Evolutionary conservation across 2,329 filamentous ascomycete genomes (phyloP).

Genomic region (Xylaria sp.): DNA sequence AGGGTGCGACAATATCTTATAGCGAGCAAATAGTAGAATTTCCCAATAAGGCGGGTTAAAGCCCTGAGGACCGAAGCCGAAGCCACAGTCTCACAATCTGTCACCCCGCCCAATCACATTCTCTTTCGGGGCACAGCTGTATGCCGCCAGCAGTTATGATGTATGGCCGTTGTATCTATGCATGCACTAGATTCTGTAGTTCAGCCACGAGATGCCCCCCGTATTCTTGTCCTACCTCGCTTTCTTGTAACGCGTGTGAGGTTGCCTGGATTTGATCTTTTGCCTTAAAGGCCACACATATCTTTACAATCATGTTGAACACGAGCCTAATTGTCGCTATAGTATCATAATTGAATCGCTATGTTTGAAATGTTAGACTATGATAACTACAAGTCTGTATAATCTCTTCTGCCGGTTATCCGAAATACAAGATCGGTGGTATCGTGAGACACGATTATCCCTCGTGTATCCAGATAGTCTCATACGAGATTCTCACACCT

Average conservation of each 20-base stretch:
- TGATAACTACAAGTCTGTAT: background rate
- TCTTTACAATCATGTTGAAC: background rate
- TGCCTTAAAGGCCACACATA: background rate
- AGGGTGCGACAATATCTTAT: slow-evolving; percentile 16
- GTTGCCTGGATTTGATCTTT: background rate
- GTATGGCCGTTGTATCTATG: slow-evolving; percentile 23
- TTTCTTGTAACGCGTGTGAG: background rate
- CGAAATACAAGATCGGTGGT: slow-evolving; percentile 4
- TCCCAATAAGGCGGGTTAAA: slow-evolving; percentile 8
- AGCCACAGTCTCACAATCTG: background rate
- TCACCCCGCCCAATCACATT: slow-evolving; percentile 19
- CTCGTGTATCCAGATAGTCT: slow-evolving; percentile 15
- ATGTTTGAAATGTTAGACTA: background rate
- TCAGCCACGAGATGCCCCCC: background rate
- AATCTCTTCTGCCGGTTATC: background rate
- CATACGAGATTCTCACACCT: background rate
- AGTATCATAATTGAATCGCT: background rate
- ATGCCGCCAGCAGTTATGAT: slow-evolving; percentile 3
- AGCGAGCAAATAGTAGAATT: slow-evolving; percentile 24
- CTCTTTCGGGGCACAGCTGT: slow-evolving; percentile 18
- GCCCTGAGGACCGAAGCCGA: background rate
- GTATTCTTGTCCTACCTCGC: background rate
- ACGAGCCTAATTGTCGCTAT: background rate
- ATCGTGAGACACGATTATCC: slow-evolving; percentile 23
- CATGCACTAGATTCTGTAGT: background rate